Base-by-base conservation (phyloP, 2,329 filamentous ascomycete species). In the Didymella exigua region DNA sequence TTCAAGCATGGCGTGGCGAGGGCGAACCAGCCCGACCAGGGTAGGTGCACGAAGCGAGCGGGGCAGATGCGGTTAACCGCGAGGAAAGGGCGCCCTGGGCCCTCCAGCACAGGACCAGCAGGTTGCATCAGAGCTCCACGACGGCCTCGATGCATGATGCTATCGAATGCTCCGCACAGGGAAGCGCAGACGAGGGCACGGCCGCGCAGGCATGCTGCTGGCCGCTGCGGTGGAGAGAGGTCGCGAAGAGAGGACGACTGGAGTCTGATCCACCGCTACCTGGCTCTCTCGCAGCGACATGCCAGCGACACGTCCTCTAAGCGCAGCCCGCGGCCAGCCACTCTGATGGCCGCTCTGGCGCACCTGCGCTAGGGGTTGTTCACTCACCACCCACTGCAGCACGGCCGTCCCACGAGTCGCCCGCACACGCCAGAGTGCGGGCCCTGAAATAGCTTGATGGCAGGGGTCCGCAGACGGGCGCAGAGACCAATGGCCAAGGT, bases 381-480 rank as follows among this genome's bases (percentile, higher is more conserved):
- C 44, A n/a, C 27, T 49, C 50, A 54, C 43, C 43, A 41, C 37
- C 49, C 44, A 54, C 44, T 63, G 69, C 52, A 44, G 53, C 53
- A 56, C 53, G 53, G 53, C 47, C 53, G 53, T 56, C 37, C 53
- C 53, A 56, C 43, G 53, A 56, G 48, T 56, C 61, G 59, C 56
- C 56, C 59, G 61, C 65, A 60, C 65, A 60, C 67, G 59, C 63
- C 63, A 56, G 51, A 56, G 43, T 47, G 53, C 53, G 53, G 53
- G 53, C 53, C 53, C 51, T 37, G 8, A 56, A 56, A 56, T 56
- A 56, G 53, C 51, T 56, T 56, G 52, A 48, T 56, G 19, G 53
- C 48, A 56, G 53, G 53, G 53, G 53, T 56, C 37, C 13, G 53
- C 43, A 52, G 49, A 41, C 49, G 26, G 41, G 41, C 40, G 49